phyloP scores from a whole-genome alignment of 2,329 filamentous ascomycete genomes.

The Neonectria punicea region DNA sequence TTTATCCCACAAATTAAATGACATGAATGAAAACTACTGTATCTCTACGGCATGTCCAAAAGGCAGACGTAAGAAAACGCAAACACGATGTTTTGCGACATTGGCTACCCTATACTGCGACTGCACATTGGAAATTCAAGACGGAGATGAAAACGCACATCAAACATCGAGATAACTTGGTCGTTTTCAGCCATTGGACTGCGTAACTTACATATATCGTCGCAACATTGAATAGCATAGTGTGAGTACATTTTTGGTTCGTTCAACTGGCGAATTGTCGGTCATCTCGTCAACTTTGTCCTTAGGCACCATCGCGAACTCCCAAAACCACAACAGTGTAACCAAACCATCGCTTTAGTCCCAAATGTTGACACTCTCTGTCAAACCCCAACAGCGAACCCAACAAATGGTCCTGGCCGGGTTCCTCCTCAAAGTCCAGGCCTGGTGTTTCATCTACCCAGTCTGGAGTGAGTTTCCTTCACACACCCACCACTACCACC shows the following conservation, averaged over 20 bases:
- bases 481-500: background rate
- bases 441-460: background rate
- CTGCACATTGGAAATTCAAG: background rate
- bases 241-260: background rate
- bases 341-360: background rate
- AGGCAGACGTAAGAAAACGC: background rate
- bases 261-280: too few species aligned
- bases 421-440: background rate
- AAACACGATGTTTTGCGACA: background rate
- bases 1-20: accelerated
- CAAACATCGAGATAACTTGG: background rate
- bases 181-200: slow-evolving; percentile 3
- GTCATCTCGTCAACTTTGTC: background rate
- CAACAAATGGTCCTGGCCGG: too few species aligned
- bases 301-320: background rate
- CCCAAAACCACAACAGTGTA: background rate
- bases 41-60: too few species aligned
- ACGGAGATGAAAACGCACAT: background rate
- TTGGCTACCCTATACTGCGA: slow-evolving; percentile 31
- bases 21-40: background rate
- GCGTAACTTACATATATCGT: accelerated
- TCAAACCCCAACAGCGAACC: background rate
- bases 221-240: background rate
- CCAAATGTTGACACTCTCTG: background rate
- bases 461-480: background rate